Conservation (phyloP, 345 rosid species). For the Reutealis trisperma region DNA sequence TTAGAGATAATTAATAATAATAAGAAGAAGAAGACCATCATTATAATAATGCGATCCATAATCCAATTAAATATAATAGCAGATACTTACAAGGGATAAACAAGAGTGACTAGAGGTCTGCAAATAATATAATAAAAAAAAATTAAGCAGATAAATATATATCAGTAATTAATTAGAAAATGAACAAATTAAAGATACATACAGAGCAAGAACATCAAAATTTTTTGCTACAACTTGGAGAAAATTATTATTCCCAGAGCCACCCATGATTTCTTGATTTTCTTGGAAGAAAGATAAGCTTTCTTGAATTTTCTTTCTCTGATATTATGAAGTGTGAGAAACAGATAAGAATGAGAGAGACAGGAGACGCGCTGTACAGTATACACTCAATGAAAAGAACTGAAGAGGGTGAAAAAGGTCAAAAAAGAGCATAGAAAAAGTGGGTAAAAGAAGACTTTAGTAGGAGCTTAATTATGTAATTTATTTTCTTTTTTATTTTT, state of each 20-base stretch:
- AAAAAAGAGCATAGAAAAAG: not conserved
- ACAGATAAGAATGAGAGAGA: not conserved
- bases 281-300: not conserved
- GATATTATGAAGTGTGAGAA: not conserved
- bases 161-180: not conserved
- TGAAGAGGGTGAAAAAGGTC: not conserved
- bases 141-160: not conserved
- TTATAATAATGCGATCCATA: too few species aligned
- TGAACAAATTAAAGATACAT: not conserved
- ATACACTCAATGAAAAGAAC: not conserved
- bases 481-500: not conserved
- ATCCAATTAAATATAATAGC: too few species aligned
- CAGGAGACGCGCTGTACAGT: not conserved
- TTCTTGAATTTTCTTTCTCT: not conserved
- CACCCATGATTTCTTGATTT: slow-evolving; percentile 5
- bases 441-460: slow-evolving; percentile 29
- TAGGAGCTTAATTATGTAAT: not conserved
- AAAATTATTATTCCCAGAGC: slow-evolving; percentile 20
- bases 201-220: slow-evolving; percentile 38
- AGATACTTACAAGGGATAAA: slow-evolving; percentile 34
- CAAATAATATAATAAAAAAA: not conserved
- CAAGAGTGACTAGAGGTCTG: slow-evolving; percentile 37
- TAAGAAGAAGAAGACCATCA: not conserved
- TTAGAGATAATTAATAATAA: too few species aligned
- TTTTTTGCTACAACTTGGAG: slow-evolving; percentile 33